Evolutionary conservation across 2,329 filamentous ascomycete species (phyloP).

Genomic region (Arthrobotrys musiformis): DNA sequence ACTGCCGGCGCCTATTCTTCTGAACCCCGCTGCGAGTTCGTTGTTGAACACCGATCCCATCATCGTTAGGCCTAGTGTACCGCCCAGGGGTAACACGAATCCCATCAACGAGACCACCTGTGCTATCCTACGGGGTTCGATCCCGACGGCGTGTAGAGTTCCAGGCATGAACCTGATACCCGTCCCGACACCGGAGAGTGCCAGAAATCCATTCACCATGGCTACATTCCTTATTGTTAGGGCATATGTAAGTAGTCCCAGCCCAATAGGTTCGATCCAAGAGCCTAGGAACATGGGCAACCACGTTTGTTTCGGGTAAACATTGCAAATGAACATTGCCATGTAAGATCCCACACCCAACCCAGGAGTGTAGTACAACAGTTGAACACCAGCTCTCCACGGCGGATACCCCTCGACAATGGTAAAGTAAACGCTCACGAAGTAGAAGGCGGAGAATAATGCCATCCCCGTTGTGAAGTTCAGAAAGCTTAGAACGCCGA

Average conservation of each 20-base stretch:
- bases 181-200: slow-evolving; percentile 71
- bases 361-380: slow-evolving; percentile 74
- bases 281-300: slow-evolving; percentile 70
- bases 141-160: slow-evolving; percentile 72
- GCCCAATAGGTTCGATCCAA: slow-evolving; percentile 69
- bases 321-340: slow-evolving; percentile 71
- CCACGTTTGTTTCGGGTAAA: slow-evolving; percentile 72
- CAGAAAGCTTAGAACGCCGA: slow-evolving; percentile 71
- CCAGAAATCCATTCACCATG: slow-evolving; percentile 74
- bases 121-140: slow-evolving; percentile 70
- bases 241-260: slow-evolving; percentile 71
- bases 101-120: slow-evolving; percentile 71
- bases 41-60: slow-evolving; percentile 78
- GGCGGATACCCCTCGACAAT: slow-evolving; percentile 69
- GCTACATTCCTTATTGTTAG: slow-evolving; percentile 66
- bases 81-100: slow-evolving; percentile 72
- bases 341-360: slow-evolving; percentile 70
- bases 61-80: slow-evolving; percentile 73
- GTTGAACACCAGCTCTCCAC: slow-evolving; percentile 68
- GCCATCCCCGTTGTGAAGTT: slow-evolving; percentile 70
- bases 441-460: slow-evolving; percentile 72
- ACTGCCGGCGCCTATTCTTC: slow-evolving; percentile 61
- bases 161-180: slow-evolving; percentile 75
- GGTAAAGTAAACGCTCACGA: slow-evolving; percentile 75
- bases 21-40: slow-evolving; percentile 61